Evolutionary conservation across 805 yeast genomes (phyloP), one percentile per base, ranked within the genome.

Genomic region (Dipodascus albidus): DNA sequence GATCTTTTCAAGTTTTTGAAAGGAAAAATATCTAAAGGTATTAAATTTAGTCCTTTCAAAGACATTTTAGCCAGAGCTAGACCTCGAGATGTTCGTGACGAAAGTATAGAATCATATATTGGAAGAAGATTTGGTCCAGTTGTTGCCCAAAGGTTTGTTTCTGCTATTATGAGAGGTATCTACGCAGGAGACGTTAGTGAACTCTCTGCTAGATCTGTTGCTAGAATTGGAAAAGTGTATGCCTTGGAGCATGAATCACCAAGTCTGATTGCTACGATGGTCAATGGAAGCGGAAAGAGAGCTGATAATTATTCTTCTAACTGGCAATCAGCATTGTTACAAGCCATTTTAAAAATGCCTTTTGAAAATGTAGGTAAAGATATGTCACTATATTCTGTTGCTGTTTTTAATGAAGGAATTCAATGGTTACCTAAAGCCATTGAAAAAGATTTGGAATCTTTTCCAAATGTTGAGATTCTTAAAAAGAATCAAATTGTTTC

Each of bases 101-200:
- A 89, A 68, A 74, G 84, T 8, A 81, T 91, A 0, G 82, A 78
- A 48, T 70, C 76, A 1, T 87, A 88, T 61, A 64, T 90, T 35
- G 63, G 70, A 1, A 71, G 97, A 58, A 69, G 96, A 56, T 83
- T 89, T 64, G 90, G 90, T 2, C 71, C 72, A 6, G 62, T 63
- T 1, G 52, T 69, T 9, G 67, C 83, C 3, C 70, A 73, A 6
- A 82, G 86, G 51, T 68, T 91, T 14, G 68, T 85, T 20, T 85
- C 96, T 67, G 98, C 96, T 0, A 69, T 89, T 2, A 73, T 85
- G 64, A 88, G 89, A 62, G 99, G 99, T 0, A 81, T 93, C 0
- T 91, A 89, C 66, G 96, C 95, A 1, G 93, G 87, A n/a, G 95
- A 90, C 66, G 74, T 81, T 1, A 62, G 74, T 3, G 71, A 77